Evolutionary conservation across 1,284 basidiomycete genomes (phyloP).

Genomic region (Tilletia setariae): DNA sequence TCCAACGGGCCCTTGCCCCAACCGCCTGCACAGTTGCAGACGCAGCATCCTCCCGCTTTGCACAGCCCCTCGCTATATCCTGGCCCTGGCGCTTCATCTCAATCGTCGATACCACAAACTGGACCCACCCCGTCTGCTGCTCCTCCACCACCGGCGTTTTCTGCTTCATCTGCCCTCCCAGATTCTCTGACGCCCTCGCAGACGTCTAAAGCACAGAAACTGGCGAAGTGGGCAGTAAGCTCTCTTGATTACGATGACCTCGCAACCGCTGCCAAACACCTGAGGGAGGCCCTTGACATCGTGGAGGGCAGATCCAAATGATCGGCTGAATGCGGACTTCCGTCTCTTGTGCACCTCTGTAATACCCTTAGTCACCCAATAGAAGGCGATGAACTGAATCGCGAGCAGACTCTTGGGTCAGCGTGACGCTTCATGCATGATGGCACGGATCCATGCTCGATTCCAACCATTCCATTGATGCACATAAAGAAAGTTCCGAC

Average conservation of each 20-base stretch:
- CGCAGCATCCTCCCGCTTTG: no score
- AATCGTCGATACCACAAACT: background rate
- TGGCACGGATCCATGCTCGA: no score
- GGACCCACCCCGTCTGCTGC: background rate
- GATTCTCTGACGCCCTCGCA: conserved; percentile 57
- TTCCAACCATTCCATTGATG: no score
- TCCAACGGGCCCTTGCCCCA: conserved; percentile 4
- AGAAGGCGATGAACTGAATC: no score
- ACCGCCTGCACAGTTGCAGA: no score
- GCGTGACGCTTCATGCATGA: no score
- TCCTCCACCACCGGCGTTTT: background rate
- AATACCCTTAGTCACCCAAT: no score
- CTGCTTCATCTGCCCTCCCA: conserved; percentile 63
- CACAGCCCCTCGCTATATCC: no score
- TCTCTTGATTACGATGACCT: conserved; percentile 53
- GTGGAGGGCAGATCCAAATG: conserved; percentile 34
- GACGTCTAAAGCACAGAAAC: conserved; percentile 38
- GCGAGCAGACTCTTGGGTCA: no score
- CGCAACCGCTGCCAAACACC: conserved; percentile 42
- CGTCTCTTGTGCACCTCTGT: no score
- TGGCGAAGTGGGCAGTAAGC: conserved; percentile 45
- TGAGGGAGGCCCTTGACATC: conserved; percentile 44
- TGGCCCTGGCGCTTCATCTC: background rate
- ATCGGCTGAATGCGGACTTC: no score
- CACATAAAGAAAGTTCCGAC: no score